phyloP scores from a whole-genome alignment of 257 asterid species.

The Ilex asprella region DNA sequence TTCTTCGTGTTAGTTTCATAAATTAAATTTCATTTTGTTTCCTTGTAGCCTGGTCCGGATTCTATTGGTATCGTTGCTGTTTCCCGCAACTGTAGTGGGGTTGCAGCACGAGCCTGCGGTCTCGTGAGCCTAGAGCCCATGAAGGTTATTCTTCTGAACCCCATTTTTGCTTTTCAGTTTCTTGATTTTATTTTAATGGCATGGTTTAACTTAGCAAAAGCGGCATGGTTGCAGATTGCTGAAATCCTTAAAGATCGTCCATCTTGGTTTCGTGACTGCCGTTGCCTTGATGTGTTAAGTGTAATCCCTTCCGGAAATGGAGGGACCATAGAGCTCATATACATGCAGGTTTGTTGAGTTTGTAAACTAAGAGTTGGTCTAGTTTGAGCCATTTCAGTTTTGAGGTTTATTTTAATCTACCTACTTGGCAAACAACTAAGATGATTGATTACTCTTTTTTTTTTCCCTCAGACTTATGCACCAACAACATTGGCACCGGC shows the following conservation, averaged over 20 bases:
- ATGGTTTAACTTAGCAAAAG: too few relatives aligned
- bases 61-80: conserved; percentile 95
- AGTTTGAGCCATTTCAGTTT: too few relatives aligned
- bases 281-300: conserved; percentile 65
- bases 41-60: conserved; percentile 98
- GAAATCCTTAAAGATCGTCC: conserved; percentile 94
- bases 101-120: conserved; percentile 99
- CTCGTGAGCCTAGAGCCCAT: conserved; percentile 98
- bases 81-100: conserved; percentile 93
- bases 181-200: too few relatives aligned
- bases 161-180: too few relatives aligned
- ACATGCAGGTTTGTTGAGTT: conserved; percentile 59
- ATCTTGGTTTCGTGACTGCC: conserved; percentile 91
- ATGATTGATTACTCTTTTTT: conserved; percentile 4
- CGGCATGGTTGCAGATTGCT: conserved; percentile 46
- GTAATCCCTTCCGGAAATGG: conserved; percentile 84
- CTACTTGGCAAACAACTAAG: background rate
- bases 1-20: background rate
- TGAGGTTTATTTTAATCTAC: too few relatives aligned
- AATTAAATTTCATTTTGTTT: conserved; percentile 2
- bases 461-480: conserved; percentile 60
- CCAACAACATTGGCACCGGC: conserved; percentile 92
- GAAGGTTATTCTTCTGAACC: conserved; percentile 41
- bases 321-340: conserved; percentile 81
- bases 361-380: background rate